Base-by-base conservation (phyloP, 345 rosid species). In the Physaria fendleri region DNA sequence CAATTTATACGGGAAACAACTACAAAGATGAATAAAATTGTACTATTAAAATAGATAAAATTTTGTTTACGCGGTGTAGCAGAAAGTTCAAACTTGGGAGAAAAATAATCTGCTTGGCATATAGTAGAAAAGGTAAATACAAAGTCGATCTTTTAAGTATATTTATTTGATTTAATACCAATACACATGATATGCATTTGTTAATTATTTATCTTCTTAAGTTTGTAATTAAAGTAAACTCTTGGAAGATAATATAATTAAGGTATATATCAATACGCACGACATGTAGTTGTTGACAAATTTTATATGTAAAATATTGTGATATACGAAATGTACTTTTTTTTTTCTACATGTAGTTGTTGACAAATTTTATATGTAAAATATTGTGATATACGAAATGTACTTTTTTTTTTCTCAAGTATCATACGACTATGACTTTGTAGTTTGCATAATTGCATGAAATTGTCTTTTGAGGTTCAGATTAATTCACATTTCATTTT, bases 351-450 rank as follows among this genome's bases (percentile, higher is more conserved):
- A 23, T 59, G 34, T 40, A 32, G 5, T 9, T 11, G 42, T 14
- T 14, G 17, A 37, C 42, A 38, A 38, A 38, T 13, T 2, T 2
- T 38, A 6, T 37, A 22, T 28, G n/a, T n/a, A n/a, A n/a, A n/a
- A n/a, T n/a, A n/a, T n/a, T n/a, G n/a, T n/a, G n/a, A n/a, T n/a
- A n/a, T n/a, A 47, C 37, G 47, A 40, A 50, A 33, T 60, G 37
- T 41, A 33, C 3, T 13, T 12, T 38, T 44, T 15, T 25, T 11
- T 6, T 12, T 12, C 8, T 17, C 15, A 21, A 2, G 7, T 42
- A 57, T 41, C 37, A 57, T 66, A 13, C 30, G 23, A 38, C 24
- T 27, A 65, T 25, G 47, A 37, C 47, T 44, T 16, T 56, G 47
- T 65, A 56, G 18, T 35, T 45, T n/a, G n/a, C n/a, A n/a, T n/a